Conservation (phyloP, 2,329 filamentous ascomycete genomes). For the Alternaria sp. region DNA sequence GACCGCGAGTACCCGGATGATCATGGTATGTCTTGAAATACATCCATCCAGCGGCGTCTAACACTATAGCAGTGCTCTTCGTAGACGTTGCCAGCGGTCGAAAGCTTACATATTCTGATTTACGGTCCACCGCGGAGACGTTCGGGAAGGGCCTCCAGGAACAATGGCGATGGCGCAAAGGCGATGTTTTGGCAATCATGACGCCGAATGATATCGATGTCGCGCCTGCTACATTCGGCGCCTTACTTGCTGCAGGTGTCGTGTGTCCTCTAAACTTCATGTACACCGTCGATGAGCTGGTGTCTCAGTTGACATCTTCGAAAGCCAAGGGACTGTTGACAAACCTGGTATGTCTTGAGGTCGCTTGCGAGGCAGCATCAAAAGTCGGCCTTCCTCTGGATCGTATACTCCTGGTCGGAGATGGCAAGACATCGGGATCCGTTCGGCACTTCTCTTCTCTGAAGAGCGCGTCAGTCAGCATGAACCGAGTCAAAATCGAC, state of each 20-base stretch:
- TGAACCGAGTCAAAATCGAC: constrained; percentile 1
- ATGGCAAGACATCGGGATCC: neutral
- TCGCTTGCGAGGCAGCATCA: neutral
- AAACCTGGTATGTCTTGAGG: neutral
- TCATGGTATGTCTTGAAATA: neutral
- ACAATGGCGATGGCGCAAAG: neutral
- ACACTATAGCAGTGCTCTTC: neutral
- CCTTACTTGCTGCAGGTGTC: constrained; percentile 24
- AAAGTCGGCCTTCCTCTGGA: neutral
- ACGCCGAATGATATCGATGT: neutral
- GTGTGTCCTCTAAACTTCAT: constrained; percentile 25
- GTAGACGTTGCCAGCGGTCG: neutral
- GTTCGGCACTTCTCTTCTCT: neutral
- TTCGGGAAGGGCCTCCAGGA: neutral
- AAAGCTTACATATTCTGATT: neutral
- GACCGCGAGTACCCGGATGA: neutral
- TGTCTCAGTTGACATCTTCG: constrained; percentile 9
- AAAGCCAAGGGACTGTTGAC: constrained; percentile 15
- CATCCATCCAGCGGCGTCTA: neutral
- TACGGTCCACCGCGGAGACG: neutral
- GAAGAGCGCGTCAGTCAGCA: neutral
- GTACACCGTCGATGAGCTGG: constrained; percentile 25
- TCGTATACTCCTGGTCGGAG: neutral
- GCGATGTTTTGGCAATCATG: neutral
- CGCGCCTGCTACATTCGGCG: constrained; percentile 16